Conservation (phyloP, 1,139 yeast species). For the Nakaseomyces sp. region DNA sequence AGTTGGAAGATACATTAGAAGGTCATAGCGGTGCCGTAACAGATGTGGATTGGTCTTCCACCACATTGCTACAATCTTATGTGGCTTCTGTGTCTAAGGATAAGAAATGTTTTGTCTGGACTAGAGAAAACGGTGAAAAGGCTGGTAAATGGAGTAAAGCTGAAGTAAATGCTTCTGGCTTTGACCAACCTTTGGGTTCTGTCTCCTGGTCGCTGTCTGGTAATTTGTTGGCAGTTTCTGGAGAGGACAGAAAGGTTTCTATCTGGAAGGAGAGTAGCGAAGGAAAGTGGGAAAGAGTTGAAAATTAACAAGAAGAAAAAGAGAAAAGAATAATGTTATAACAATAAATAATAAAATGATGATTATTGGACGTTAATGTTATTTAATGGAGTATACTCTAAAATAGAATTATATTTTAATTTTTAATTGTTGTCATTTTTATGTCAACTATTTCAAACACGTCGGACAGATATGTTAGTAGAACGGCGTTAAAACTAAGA, state of each 20-base stretch:
- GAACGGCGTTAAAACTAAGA: too few relatives aligned
- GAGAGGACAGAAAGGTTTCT: conserved; percentile 93
- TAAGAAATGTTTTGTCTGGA: conserved; percentile 90
- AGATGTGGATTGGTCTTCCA: conserved; percentile 97
- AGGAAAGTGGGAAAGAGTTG: conserved; percentile 96
- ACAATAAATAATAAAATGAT: too few relatives aligned
- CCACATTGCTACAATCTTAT: conserved; percentile 74
- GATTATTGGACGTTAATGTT: too few relatives aligned
- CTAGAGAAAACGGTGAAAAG: conserved; percentile 49
- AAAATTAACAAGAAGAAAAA: conserved; percentile 1
- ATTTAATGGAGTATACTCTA: too few relatives aligned
- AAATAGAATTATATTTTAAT: too few relatives aligned
- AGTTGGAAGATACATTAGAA: conserved; percentile 65
- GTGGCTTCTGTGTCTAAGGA: conserved; percentile 99
- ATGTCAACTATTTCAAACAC: too few relatives aligned
- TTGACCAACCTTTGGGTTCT: conserved; percentile 97
- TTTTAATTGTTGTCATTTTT: too few relatives aligned
- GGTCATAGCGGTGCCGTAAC: conserved; percentile 99
- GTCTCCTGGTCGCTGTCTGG: conserved; percentile 97
- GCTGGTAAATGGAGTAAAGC: conserved; percentile 75
- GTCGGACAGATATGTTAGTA: too few relatives aligned
- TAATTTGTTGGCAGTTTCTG: conserved; percentile 87
- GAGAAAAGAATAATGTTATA: not conserved
- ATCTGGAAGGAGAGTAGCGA: conserved; percentile 92
- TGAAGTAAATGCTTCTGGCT: conserved; percentile 63